A percentile compares a stretch with the other conserved stretches of the same genome.
Conservation (phyloP, 2,329 filamentous ascomycete genomes). For the Plectosphaerella cucumerina region DNA sequence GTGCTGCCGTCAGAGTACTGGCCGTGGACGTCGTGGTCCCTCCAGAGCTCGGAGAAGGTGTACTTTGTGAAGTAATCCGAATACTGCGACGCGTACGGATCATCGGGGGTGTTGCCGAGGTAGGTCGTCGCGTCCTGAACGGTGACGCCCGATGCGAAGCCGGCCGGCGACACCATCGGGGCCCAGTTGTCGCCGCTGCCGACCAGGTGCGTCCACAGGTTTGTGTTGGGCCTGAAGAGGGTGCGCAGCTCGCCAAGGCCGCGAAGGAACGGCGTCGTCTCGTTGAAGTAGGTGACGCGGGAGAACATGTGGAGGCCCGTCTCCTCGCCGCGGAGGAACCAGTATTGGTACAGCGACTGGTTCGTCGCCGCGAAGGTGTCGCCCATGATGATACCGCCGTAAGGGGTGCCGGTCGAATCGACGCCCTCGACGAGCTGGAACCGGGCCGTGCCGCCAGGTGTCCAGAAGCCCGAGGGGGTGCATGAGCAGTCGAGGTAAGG, state of each 20-base stretch:
- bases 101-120: conserved; percentile 47
- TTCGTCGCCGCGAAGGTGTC: conserved; percentile 55
- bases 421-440: conserved; percentile 41
- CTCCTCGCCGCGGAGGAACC: conserved; percentile 59
- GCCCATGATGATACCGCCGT: conserved; percentile 55
- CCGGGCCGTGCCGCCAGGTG: conserved; percentile 45
- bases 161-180: conserved; percentile 35
- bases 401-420: conserved; percentile 43
- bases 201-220: conserved; percentile 59
- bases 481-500: conserved; percentile 64
- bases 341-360: conserved; percentile 59
- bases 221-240: conserved; percentile 54
- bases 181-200: conserved; percentile 52
- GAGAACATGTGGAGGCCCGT: conserved; percentile 60
- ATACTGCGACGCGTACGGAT: conserved; percentile 51
- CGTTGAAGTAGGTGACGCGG: conserved; percentile 56
- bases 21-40: conserved; percentile 54
- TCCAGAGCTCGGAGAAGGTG: conserved; percentile 55
- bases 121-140: conserved; percentile 65
- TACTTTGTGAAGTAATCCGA: conserved; percentile 65
- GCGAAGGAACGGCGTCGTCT: conserved; percentile 49
- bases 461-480: conserved; percentile 54
- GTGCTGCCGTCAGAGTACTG: conserved; percentile 32
- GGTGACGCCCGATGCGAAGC: conserved; percentile 35
- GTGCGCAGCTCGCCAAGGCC: conserved; percentile 59